Evolutionary conservation across 805 yeast genomes (phyloP), one percentile per base, ranked within the genome.

Genomic region (Ogataea zsoltii): DNA sequence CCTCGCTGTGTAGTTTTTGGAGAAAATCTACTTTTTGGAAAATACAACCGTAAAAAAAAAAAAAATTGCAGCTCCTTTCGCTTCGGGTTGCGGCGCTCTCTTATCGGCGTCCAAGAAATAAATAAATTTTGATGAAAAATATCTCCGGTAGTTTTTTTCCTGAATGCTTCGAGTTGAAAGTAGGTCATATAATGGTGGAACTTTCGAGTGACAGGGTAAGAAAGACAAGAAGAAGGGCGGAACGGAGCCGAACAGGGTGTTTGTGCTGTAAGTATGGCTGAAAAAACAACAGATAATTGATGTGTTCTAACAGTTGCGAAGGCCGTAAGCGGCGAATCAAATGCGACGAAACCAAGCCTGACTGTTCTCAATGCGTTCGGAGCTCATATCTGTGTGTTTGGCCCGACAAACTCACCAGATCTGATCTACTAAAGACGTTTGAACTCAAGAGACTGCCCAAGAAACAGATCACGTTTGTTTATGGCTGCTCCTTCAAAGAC

Each of bases 291-390:
- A n/a, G n/a, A n/a, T n/a, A n/a, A n/a, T n/a, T n/a, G 9, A 12
- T 19, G 9, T 12, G 14, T 23, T 29, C 37, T 32, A 31, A 39
- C 33, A 13, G 14, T 12, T 26, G 33, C 7, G 21, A 12, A 46
- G 53, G 62, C 36, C 48, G 63, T 11, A 60, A 60, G 34, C 43
- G 64, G 26, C 50, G 56, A 21, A 46, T 58, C 42, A 54, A 57
- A 21, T 60, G 64, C 42, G 60, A 55, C 40, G 63, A 55, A 15
- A 16, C 28, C 1, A 55, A 54, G 35, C 59, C 60, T 3, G 31
- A 36, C 3, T 60, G 64, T 38, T 18, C 32, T 2, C 32, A 45
- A 7, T 60, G 64, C 35, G 41, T 19, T 7, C 37, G 43, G 11
- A 42, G 40, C 30, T 37, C 42, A 7, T 52, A 49, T 19, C 21